These are phyloP conservation scores for Daldinia caldariorum DNA, from an alignment of 495 filamentous ascomycete genomes.

Conservation along the genomic window DNA sequence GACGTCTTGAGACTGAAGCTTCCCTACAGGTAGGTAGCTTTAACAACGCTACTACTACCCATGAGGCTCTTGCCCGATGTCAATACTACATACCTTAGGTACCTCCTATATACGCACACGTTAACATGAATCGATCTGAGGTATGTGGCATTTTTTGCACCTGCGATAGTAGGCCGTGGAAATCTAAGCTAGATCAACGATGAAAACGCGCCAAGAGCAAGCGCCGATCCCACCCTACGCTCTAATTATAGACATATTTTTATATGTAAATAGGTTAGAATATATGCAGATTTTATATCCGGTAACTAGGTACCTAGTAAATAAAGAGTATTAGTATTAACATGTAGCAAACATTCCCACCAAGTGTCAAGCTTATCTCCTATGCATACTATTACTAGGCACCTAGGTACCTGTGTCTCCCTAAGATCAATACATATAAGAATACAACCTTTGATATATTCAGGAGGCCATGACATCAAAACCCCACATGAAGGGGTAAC, in stretches of 20 bases:
- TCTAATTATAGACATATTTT: slow-evolving; percentile 35
- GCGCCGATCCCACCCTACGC: slow-evolving; percentile 9
- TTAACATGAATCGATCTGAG: slow-evolving; percentile 9
- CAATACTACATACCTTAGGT: no score
- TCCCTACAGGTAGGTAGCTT: no score
- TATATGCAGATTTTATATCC: no score
- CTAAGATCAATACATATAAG: background rate
- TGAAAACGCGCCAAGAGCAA: slow-evolving; percentile 21
- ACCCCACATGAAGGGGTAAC: background rate
- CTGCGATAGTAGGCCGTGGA: background rate
- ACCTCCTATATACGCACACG: background rate
- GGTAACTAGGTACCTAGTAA: no score
- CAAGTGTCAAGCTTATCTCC: no score
- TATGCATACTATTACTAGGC: no score
- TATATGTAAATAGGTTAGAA: no score
- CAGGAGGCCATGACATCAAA: slow-evolving; percentile 1
- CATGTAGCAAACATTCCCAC: no score
- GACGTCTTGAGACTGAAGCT: slow-evolving; percentile 45
- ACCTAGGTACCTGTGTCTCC: no score
- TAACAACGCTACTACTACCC: slow-evolving; percentile 1
- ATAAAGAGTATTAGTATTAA: background rate
- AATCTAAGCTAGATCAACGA: background rate
- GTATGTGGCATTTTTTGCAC: slow-evolving; percentile 11
- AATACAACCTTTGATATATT: background rate
- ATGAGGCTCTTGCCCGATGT: slow-evolving; percentile 35